Conservation (phyloP, 768 basidiomycete species). For the Tephrocybe rancida region DNA sequence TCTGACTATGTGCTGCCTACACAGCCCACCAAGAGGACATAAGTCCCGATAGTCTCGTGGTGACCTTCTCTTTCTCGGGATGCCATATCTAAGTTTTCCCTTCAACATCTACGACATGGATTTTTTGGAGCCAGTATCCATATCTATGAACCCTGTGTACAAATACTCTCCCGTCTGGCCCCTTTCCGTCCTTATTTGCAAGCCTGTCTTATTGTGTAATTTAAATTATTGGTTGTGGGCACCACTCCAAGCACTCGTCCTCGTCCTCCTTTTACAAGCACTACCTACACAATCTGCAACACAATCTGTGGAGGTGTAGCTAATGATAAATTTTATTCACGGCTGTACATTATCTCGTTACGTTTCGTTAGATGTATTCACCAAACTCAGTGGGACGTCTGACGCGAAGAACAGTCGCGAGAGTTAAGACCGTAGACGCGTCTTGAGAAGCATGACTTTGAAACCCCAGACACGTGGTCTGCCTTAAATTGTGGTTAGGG, state of each 20-base stretch:
- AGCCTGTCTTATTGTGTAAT: slow-evolving; percentile 31
- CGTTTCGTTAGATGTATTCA: background rate
- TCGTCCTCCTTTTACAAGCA: slow-evolving; percentile 10
- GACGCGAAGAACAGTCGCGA: too few relatives aligned
- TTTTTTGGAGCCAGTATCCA: background rate
- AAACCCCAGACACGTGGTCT: slow-evolving; percentile 14
- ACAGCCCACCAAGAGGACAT: slow-evolving; percentile 33
- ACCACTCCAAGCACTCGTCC: slow-evolving; percentile 15
- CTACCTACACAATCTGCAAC: slow-evolving; percentile 27
- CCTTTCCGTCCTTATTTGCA: slow-evolving; percentile 6
- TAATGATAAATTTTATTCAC: slow-evolving; percentile 14
- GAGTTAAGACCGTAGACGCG: background rate
- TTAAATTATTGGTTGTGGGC: slow-evolving; percentile 40
- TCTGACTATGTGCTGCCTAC: background rate
- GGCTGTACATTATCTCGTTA: background rate
- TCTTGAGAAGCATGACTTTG: slow-evolving; percentile 8
- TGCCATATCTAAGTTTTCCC: slow-evolving; percentile 8
- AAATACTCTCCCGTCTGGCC: slow-evolving; percentile 2
- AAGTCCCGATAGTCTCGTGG: background rate
- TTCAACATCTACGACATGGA: slow-evolving; percentile 13
- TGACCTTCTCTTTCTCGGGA: slow-evolving; percentile 11
- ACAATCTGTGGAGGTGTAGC: background rate
- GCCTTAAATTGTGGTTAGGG: slow-evolving; percentile 42
- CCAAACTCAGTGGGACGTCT: too few relatives aligned
- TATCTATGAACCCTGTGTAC: slow-evolving; percentile 9